Evolutionary conservation across 768 basidiomycete genomes (phyloP).

Genomic region (Cystobasidium tubakii): DNA sequence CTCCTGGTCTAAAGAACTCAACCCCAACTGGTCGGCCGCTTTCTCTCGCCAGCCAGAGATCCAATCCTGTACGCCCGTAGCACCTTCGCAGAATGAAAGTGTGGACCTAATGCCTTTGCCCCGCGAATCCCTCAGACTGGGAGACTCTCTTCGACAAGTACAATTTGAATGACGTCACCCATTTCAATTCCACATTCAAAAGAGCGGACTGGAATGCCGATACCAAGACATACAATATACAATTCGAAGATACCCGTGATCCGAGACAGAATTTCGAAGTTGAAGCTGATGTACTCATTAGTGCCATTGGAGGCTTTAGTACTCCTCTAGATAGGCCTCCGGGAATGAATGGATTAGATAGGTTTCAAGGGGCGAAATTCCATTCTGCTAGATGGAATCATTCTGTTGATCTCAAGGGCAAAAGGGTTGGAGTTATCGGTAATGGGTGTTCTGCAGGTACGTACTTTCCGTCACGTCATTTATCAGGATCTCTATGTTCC

Average conservation of each 20-base stretch:
- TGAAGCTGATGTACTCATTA: conserved; percentile 33
- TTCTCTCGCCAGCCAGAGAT: conserved; percentile 23
- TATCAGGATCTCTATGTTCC: not conserved
- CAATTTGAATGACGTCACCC: conserved; percentile 5
- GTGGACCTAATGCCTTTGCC: not conserved
- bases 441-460: conserved; percentile 42
- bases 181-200: conserved; percentile 9
- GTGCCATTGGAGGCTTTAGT: conserved; percentile 35
- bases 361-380: conserved; percentile 58
- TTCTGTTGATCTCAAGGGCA: conserved; percentile 44
- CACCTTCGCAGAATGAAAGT: not conserved
- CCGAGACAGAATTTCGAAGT: not conserved
- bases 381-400: conserved; percentile 62
- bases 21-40: conserved; percentile 16
- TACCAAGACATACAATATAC: conserved; percentile 5
- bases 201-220: conserved; percentile 30
- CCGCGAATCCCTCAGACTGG: not conserved
- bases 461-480: not conserved
- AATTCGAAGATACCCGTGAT: conserved; percentile 4
- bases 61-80: not conserved
- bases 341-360: conserved; percentile 58
- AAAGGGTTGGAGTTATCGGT: conserved; percentile 47
- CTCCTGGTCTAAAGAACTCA: conserved; percentile 27
- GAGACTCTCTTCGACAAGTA: conserved; percentile 27
- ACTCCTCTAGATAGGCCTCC: conserved; percentile 56